phyloP scores from a whole-genome alignment of 805 yeast genomes.

The Nakazawaea siamensis region DNA sequence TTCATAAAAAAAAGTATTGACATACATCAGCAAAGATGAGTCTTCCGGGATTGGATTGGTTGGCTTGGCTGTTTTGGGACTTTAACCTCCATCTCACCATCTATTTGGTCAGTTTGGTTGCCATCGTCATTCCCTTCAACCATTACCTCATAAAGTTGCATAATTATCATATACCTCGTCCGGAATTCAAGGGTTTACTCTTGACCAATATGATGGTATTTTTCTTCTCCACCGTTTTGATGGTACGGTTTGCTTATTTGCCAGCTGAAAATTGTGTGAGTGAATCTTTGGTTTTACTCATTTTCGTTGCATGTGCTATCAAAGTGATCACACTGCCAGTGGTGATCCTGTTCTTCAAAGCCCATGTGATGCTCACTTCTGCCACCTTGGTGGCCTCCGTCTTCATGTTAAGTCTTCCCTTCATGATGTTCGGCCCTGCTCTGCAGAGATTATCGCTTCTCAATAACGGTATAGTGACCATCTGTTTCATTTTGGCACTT shows the following conservation, averaged over 20 bases:
- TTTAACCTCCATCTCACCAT: neutral
- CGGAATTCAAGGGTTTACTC: neutral
- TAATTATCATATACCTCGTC: slow-evolving; percentile 3
- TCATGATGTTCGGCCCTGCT: neutral
- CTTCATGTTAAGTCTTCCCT: slow-evolving; percentile 2
- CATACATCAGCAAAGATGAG: too few relatives aligned
- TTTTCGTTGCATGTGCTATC: too few relatives aligned
- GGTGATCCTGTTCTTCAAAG: too few relatives aligned
- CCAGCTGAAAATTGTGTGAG: too few relatives aligned
- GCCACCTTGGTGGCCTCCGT: neutral
- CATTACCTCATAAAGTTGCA: neutral
- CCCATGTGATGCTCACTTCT: neutral
- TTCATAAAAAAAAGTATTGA: too few relatives aligned
- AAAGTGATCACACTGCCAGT: too few relatives aligned
- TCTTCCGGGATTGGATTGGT: too few relatives aligned
- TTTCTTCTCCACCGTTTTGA: neutral
- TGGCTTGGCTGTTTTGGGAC: too few relatives aligned
- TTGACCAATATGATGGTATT: neutral
- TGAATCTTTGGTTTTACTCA: too few relatives aligned
- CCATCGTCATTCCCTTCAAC: neutral
- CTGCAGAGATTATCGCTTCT: neutral
- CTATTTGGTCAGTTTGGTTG: neutral
- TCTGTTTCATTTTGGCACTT: too few relatives aligned
- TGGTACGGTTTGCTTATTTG: neutral
- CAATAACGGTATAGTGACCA: too few relatives aligned